Conservation (phyloP, 176 grass and related monocot genomes). For the Carex littledalei region DNA sequence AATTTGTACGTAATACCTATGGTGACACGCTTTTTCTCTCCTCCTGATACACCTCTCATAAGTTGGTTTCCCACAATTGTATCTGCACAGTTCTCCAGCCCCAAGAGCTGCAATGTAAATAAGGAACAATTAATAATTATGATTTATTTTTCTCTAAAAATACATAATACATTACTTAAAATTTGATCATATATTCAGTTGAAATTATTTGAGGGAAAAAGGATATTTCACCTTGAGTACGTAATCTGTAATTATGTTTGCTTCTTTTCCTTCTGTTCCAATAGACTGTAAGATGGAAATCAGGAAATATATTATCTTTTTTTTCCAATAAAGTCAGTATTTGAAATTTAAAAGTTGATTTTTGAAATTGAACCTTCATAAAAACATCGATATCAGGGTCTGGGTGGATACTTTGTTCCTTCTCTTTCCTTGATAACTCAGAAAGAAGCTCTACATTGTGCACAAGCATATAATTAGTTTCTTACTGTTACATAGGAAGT, state of each 20-base stretch:
- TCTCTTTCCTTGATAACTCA: conserved; percentile 71
- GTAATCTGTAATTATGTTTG: conserved; percentile 71
- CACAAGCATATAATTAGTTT: not conserved
- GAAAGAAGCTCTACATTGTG: conserved; percentile 43
- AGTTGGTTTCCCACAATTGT: conserved; percentile 74
- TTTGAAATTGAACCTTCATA: conserved; percentile 50
- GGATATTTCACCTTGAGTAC: conserved; percentile 53
- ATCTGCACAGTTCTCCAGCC: conserved; percentile 74
- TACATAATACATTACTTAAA: not conserved
- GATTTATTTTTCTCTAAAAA: not conserved
- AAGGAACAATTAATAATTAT: not conserved
- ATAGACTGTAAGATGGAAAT: conserved; percentile 38
- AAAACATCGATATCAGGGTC: conserved; percentile 73
- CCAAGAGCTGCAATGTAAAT: conserved; percentile 39
- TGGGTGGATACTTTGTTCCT: conserved; percentile 61
- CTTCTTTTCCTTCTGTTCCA: conserved; percentile 61
- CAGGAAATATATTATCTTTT: not conserved
- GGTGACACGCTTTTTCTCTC: conserved; percentile 85
- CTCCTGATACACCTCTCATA: conserved; percentile 77
- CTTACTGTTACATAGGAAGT: too few relatives aligned
- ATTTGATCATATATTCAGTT: not conserved
- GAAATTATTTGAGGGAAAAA: not conserved
- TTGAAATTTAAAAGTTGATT: not conserved
- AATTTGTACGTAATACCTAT: too few relatives aligned
- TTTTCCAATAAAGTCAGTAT: not conserved